Evolutionary conservation across 345 rosid species (phyloP), one percentile per base, ranked within the genome.

Genomic region (Syzygium oleosum): DNA sequence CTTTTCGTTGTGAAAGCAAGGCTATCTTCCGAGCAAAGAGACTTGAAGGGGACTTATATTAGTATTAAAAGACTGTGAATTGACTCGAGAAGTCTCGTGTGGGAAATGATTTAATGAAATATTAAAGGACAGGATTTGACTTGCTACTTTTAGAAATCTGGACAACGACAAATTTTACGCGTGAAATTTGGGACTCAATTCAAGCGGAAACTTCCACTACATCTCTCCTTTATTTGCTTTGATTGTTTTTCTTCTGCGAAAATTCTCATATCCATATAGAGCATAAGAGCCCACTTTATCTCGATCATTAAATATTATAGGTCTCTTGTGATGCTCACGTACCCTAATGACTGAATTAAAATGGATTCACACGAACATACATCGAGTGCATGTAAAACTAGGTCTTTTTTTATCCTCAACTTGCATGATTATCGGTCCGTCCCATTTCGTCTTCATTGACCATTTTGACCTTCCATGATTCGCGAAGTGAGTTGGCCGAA

Each of bases 251-350:
- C 79, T 31, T 68, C 0, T 1, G 22, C 13, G 9, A 17, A 34
- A 2, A 34, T 68, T 21, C 7, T 34, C 13, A 23, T 61, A n/a
- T 61, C 19, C 73, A n/a, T 14, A 34, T 1, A 2, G 12, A 68
- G 43, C 46, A 17, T 34, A 17, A 8, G 23, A 68, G 3, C 11
- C 23, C 46, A 34, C 46, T 65, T 65, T 19, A 16, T 65, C 38
- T 29, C 43, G 12, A 2, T 68, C 46, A 68, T 31, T 34, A 9
- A 31, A 68, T 68, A 68, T 68, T 68, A 31, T 68, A 23, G 3
- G 2, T 68, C 38, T 34, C 12, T 6, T 0, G 0, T 34, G 23
- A 31, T 38, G 1, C 12, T 12, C 9, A 0, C 46, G 9, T 68
- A 2, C 12, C 12, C 4, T 31, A 65, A 31, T 16, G 43, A 65